phyloP scores from a whole-genome alignment of 73 alveolate genomes.

The Durusdinium trenchii region DNA sequence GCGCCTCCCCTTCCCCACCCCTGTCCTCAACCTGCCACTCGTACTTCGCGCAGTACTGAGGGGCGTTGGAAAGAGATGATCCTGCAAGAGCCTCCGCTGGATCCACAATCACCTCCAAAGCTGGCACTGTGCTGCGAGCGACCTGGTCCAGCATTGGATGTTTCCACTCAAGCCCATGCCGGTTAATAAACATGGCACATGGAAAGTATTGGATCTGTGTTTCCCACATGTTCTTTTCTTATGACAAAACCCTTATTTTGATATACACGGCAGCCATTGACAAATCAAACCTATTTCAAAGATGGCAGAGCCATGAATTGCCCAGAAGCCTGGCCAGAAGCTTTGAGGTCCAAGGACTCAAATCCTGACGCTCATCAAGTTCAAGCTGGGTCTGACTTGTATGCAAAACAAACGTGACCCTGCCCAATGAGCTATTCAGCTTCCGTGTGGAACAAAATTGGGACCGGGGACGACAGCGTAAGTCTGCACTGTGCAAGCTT shows the following conservation, averaged over 20 bases:
- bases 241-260: neutral
- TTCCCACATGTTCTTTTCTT: neutral
- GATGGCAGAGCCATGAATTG: neutral
- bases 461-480: neutral
- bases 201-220: neutral
- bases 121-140: neutral
- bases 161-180: too few species aligned
- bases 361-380: neutral
- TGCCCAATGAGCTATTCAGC: neutral
- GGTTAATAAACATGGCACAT: neutral
- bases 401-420: neutral
- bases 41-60: slow-evolving; percentile 12
- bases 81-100: neutral
- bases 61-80: neutral
- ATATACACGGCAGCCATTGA: neutral
- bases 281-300: neutral
- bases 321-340: neutral
- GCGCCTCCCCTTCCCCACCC: too few species aligned
- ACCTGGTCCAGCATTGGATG: neutral
- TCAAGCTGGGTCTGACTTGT: neutral
- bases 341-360: neutral
- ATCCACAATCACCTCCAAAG: neutral
- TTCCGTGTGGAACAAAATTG: neutral
- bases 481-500: neutral
- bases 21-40: slow-evolving; percentile 62